A percentile compares a stretch with the other conserved stretches of the same genome.
Evolutionary conservation across 768 basidiomycete genomes (phyloP).

Genomic region (Amanita jacksonii): DNA sequence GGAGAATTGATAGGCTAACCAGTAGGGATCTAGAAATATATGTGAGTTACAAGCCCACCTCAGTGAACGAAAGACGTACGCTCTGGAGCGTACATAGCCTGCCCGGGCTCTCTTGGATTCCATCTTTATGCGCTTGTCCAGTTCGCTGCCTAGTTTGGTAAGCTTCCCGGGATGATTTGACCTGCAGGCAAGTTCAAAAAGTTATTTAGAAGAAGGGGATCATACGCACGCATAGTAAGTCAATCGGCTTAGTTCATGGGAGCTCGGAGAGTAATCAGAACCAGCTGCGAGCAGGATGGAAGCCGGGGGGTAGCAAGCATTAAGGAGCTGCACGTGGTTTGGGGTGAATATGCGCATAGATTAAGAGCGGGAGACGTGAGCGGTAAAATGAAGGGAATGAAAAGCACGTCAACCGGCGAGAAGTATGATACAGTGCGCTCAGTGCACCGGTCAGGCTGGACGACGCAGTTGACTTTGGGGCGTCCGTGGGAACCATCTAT

Average conservation of each 20-base stretch:
- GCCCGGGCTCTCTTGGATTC: slow-evolving; percentile 62
- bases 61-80: slow-evolving; percentile 40
- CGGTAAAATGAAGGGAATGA: slow-evolving; percentile 8
- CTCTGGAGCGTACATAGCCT: slow-evolving; percentile 70
- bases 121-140: slow-evolving; percentile 61
- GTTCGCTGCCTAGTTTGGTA: slow-evolving; percentile 62
- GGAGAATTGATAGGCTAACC: slow-evolving; percentile 75
- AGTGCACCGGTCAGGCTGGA: too few relatives aligned
- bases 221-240: slow-evolving; percentile 66
- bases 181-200: slow-evolving; percentile 17
- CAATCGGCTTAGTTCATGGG: slow-evolving; percentile 76
- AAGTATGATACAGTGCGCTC: slow-evolving; percentile 5
- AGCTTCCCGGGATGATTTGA: slow-evolving; percentile 78
- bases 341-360: slow-evolving; percentile 72
- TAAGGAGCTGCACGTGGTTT: slow-evolving; percentile 75
- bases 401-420: slow-evolving; percentile 1
- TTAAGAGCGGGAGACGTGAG: slow-evolving; percentile 11
- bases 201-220: not conserved
- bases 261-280: slow-evolving; percentile 71
- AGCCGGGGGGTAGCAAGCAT: slow-evolving; percentile 78
- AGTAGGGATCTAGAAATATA: slow-evolving; percentile 54
- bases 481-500: too few relatives aligned
- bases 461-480: too few relatives aligned
- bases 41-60: slow-evolving; percentile 9
- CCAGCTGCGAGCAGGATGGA: slow-evolving; percentile 66